Conservation (phyloP, 2,329 filamentous ascomycete genomes). For the Knufia petricola region DNA sequence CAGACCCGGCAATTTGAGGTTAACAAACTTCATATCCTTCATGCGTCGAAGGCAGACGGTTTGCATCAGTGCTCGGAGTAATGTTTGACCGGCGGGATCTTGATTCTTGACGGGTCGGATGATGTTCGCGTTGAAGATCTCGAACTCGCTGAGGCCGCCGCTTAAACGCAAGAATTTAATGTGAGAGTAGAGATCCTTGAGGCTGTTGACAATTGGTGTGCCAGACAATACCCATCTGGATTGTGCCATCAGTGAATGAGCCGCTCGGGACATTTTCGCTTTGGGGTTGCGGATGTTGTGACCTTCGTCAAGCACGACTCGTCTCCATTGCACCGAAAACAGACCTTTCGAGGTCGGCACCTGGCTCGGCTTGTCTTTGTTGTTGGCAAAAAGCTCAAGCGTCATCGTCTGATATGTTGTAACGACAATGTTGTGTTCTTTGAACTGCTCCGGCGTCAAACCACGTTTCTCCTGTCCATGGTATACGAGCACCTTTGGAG, state of each 20-base stretch:
- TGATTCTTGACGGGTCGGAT: constrained; percentile 56
- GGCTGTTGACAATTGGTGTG: constrained; percentile 73
- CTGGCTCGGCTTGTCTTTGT: constrained; percentile 36
- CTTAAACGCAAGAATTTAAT: constrained; percentile 67
- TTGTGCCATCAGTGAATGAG: constrained; percentile 55
- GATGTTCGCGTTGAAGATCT: constrained; percentile 64
- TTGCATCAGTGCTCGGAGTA: constrained; percentile 70
- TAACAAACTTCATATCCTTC: constrained; percentile 83
- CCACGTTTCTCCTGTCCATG: constrained; percentile 53
- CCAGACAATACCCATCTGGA: constrained; percentile 73
- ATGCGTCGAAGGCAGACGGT: constrained; percentile 69
- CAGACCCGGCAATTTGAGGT: constrained; percentile 66
- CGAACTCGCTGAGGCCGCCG: constrained; percentile 62
- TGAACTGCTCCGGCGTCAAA: constrained; percentile 47
- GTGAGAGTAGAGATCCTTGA: constrained; percentile 72
- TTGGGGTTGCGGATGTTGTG: constrained; percentile 71
- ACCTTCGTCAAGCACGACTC: constrained; percentile 73
- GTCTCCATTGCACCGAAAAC: constrained; percentile 62
- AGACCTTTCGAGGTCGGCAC: constrained; percentile 40
- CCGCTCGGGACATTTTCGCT: constrained; percentile 62
- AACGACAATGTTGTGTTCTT: constrained; percentile 64
- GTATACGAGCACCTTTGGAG: constrained; percentile 61
- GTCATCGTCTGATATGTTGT: constrained; percentile 74
- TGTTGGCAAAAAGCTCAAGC: constrained; percentile 49
- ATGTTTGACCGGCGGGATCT: constrained; percentile 47